Base-by-base conservation (phyloP, 2,329 filamentous ascomycete genomes). In the Fusarium sp. region DNA sequence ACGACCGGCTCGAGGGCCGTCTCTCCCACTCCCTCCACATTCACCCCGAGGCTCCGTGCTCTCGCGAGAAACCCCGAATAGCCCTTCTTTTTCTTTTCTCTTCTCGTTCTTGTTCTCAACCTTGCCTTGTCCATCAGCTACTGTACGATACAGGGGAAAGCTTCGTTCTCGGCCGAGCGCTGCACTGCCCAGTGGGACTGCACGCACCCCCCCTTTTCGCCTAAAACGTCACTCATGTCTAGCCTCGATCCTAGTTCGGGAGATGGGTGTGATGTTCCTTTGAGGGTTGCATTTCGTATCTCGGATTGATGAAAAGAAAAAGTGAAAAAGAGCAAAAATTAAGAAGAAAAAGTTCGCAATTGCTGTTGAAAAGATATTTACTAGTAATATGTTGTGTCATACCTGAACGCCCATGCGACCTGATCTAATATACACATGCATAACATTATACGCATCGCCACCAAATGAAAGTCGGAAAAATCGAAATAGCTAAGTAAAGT, bases 81-180 rank as follows among this genome's bases (percentile, higher is more conserved):
- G 47, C 44, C 38, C 44, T 49, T 20, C 45, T 50, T 44, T 29
- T 57, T 40, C 38, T 22, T 45, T 44, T 54, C 40, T 59, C 30
- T 44, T 43, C 22, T 42, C 30, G 7, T 18, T 42, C 34, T 52
- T n/a, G 9, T 20, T 38, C 34, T 38, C 34, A n/a, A 38, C 34
- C 34, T 38, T 38, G 34, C 34, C 15, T 22, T 52, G 24, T 42
- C 18, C n/a, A n/a, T 20, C 50, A 27, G 38, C n/a, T n/a, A 22
- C 58, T 10, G 24, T 50, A 59, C 52, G 12, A 27, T 32, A 34
- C 42, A 63, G 29, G 63, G 53, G 38, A 20, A 44, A 50, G 44
- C n/a, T 30, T 53, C 56, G 49, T 68, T 74, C 72, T 74, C 72
- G 72, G 72, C 72, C 72, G 72, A 74, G 67, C 72, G 74, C 70